A percentile compares a stretch with the other conserved stretches of the same genome.
Conservation (phyloP, 805 yeast genomes). For the Isabelozyma pseudorhagii region DNA sequence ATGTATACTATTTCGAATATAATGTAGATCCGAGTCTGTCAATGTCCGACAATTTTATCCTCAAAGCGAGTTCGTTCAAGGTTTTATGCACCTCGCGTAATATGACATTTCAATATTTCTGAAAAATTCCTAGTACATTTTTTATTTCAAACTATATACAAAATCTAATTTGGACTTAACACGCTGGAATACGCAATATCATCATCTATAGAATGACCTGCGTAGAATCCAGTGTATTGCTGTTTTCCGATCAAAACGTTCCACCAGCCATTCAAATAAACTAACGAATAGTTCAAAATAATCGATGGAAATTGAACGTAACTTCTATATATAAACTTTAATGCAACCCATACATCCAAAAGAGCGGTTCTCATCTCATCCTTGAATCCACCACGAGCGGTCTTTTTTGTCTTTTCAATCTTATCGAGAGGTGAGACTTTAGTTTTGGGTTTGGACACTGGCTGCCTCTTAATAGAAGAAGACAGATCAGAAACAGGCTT, state of each 20-base stretch:
- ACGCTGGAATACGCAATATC: not conserved
- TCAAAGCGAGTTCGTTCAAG: no score
- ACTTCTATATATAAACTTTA: slow-evolving; percentile 61
- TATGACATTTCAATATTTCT: no score
- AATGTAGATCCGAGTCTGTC: not conserved
- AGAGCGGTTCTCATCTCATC: slow-evolving; percentile 53
- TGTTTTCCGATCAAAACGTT: slow-evolving; percentile 67
- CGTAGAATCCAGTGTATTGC: not conserved
- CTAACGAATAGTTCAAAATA: slow-evolving; percentile 47
- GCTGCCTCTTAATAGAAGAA: not conserved
- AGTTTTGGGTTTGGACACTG: not conserved
- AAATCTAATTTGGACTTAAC: not conserved
- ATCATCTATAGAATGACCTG: not conserved
- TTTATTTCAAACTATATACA: not conserved
- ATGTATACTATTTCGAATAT: not conserved
- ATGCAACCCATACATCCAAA: slow-evolving; percentile 53
- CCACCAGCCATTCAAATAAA: slow-evolving; percentile 61
- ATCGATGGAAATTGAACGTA: slow-evolving; percentile 70
- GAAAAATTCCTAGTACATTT: no score
- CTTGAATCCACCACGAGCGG: slow-evolving; percentile 8
- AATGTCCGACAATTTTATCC: no score
- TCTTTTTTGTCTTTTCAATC: not conserved
- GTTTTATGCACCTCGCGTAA: no score
- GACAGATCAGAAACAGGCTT: slow-evolving; percentile 13
- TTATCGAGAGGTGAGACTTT: not conserved